These are phyloP conservation scores for Gnomoniopsis smithogilvyi DNA, from an alignment of 2,329 filamentous ascomycete genomes.

Conservation along the genomic window DNA sequence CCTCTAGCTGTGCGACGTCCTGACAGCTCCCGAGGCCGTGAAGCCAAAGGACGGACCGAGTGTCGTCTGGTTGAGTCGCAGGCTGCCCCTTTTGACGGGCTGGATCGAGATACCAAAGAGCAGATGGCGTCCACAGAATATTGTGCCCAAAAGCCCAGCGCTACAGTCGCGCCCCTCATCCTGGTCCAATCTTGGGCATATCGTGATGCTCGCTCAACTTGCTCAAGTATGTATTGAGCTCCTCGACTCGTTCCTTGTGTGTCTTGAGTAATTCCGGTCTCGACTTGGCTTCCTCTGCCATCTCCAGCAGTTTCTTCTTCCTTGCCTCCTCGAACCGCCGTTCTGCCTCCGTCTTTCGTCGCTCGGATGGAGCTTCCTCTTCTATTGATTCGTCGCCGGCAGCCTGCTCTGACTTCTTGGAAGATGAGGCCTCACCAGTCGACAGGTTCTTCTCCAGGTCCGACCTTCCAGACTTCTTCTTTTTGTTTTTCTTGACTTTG, in stretches of 20 bases:
- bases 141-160: no score
- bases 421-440: conserved; percentile 26
- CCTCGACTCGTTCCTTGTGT: conserved; percentile 94
- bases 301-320: conserved; percentile 77
- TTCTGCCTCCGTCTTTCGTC: conserved; percentile 80
- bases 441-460: conserved; percentile 47
- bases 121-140: no score
- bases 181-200: conserved; percentile 72
- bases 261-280: conserved; percentile 84
- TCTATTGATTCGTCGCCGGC: conserved; percentile 26
- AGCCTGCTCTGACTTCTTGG: conserved; percentile 33
- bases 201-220: conserved; percentile 96
- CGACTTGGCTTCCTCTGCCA: conserved; percentile 58
- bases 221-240: conserved; percentile 90
- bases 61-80: no score
- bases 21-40: no score
- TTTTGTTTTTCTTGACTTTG: conserved; percentile 61
- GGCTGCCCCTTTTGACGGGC: no score
- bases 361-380: conserved; percentile 26
- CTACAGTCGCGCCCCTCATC: conserved; percentile 32
- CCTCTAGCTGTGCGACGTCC: no score
- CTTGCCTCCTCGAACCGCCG: conserved; percentile 75
- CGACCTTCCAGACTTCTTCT: conserved; percentile 57
- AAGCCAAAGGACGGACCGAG: no score
- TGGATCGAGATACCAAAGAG: no score